phyloP scores from a whole-genome alignment of 2,329 filamentous ascomycete genomes.

The Fusarium haematococcum region DNA sequence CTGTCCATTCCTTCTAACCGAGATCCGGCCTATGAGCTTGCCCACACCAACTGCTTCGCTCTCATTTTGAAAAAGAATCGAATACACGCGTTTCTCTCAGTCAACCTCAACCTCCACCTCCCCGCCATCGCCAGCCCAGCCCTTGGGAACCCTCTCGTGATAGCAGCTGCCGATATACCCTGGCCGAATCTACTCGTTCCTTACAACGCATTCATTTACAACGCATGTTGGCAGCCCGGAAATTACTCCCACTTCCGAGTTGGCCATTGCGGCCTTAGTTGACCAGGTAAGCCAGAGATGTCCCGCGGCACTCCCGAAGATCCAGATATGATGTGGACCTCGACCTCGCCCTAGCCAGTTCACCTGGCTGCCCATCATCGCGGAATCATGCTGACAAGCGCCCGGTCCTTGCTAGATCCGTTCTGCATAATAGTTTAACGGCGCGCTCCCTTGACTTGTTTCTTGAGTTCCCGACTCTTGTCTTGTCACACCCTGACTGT shows the following conservation, averaged over 20 bases:
- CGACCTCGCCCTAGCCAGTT: conserved; percentile 38
- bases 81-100: neutral
- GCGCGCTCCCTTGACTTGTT: conserved; percentile 31
- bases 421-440: conserved; percentile 42
- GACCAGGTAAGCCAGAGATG: conserved; percentile 45
- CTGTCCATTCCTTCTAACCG: conserved; percentile 29
- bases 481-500: conserved; percentile 64
- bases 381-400: conserved; percentile 45
- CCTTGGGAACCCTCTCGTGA: conserved; percentile 36
- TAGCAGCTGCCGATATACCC: conserved; percentile 37
- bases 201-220: conserved; percentile 40
- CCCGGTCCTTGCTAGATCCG: conserved; percentile 43
- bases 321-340: conserved; percentile 47
- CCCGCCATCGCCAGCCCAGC: conserved; percentile 19
- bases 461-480: conserved; percentile 60
- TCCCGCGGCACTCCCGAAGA: conserved; percentile 47
- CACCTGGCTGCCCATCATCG: conserved; percentile 35
- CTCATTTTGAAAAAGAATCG: conserved; percentile 36
- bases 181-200: conserved; percentile 38
- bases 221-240: conserved; percentile 44
- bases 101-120: conserved; percentile 5
- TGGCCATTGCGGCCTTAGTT: conserved; percentile 47
- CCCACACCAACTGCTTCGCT: conserved; percentile 41
- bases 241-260: conserved; percentile 46
- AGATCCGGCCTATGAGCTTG: conserved; percentile 13